Conservation (phyloP, 306 rosid species). For the Vigna mungo region DNA sequence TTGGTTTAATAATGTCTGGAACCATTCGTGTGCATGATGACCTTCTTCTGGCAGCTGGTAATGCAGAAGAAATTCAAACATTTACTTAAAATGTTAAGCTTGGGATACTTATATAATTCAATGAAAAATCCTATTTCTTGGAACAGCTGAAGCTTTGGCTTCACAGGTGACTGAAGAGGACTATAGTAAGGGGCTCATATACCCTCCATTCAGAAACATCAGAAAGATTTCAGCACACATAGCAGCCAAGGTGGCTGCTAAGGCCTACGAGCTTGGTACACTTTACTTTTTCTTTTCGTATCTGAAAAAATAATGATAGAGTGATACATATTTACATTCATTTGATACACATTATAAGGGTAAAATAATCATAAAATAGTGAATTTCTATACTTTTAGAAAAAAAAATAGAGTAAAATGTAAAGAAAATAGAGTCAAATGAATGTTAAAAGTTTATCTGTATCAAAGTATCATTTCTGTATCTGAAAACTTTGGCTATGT, state of each 20-base stretch:
- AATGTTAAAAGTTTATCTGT: too few relatives aligned
- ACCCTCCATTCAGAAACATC: slow-evolving; percentile 86
- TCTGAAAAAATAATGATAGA: neutral
- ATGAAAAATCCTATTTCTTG: slow-evolving; percentile 38
- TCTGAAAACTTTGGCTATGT: neutral
- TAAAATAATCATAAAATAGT: too few relatives aligned
- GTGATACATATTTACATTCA: too few relatives aligned
- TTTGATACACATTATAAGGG: too few relatives aligned
- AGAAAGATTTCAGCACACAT: slow-evolving; percentile 94
- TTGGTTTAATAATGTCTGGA: slow-evolving; percentile 91
- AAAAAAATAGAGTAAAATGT: too few relatives aligned
- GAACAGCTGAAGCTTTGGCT: slow-evolving; percentile 94
- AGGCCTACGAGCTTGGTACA: slow-evolving; percentile 92
- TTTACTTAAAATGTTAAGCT: slow-evolving; percentile 11
- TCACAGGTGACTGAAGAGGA: slow-evolving; percentile 72
- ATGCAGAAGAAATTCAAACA: slow-evolving; percentile 43
- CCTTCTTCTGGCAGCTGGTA: slow-evolving; percentile 96
- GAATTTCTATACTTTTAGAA: too few relatives aligned
- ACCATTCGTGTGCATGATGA: slow-evolving; percentile 87
- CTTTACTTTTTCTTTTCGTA: slow-evolving; percentile 21
- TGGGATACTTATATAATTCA: neutral
- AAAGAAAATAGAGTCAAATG: too few relatives aligned
- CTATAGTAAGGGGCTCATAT: slow-evolving; percentile 83
- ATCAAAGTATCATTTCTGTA: too few relatives aligned
- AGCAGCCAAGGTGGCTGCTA: slow-evolving; percentile 89